Conservation (phyloP, 345 rosid genomes). For the Brassica juncea region DNA sequence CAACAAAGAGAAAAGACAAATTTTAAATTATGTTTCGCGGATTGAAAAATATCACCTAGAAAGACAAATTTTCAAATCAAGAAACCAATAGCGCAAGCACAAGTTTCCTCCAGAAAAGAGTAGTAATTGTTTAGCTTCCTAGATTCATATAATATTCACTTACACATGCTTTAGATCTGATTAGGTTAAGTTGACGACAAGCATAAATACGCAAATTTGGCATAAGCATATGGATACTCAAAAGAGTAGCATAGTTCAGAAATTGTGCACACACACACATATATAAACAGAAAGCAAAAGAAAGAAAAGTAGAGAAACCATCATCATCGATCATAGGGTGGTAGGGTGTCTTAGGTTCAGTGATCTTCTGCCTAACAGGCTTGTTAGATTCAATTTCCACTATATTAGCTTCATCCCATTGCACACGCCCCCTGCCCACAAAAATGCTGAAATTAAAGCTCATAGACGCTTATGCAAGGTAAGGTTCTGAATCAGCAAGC, state of each 20-base stretch:
- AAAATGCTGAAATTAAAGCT: conserved; percentile 12
- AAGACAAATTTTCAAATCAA: not conserved
- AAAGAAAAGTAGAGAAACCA: conserved; percentile 49
- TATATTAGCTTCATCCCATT: conserved; percentile 85
- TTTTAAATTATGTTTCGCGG: not conserved
- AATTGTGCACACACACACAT: not conserved
- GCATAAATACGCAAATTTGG: no score
- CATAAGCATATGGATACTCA: not conserved
- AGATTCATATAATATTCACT: not conserved
- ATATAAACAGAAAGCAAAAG: not conserved
- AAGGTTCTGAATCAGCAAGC: not conserved
- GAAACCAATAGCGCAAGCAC: not conserved
- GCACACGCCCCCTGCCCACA: conserved; percentile 61
- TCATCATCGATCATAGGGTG: conserved; percentile 93
- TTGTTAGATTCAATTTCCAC: conserved; percentile 94
- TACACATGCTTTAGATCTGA: not conserved
- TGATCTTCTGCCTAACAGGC: conserved; percentile 95
- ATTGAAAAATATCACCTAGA: conserved; percentile 2
- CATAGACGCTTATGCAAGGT: not conserved
- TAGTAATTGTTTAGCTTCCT: not conserved
- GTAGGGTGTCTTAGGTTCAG: conserved; percentile 97
- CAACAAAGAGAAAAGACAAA: not conserved
- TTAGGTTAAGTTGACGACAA: not conserved
- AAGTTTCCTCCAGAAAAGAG: not conserved
- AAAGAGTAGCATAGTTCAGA: not conserved